Percentiles rank a stretch among this genome's conserved stretches.
Conservation (phyloP, 306 rosid species). For the Dalbergia cochinchinensis region DNA sequence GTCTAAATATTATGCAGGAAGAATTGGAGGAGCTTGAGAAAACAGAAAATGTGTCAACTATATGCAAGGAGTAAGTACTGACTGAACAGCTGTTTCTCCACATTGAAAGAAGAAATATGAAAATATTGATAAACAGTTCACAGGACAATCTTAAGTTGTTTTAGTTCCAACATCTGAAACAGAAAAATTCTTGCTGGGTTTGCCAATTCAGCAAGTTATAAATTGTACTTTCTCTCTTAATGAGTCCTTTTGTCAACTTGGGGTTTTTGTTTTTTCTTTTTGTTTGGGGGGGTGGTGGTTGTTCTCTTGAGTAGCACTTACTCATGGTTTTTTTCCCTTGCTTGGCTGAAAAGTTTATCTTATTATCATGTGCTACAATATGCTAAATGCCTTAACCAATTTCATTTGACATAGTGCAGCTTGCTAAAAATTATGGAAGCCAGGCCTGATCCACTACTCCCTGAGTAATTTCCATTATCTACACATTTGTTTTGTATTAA, state of each 20-base stretch:
- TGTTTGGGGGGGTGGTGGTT: too few relatives aligned
- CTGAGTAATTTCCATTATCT: conserved; percentile 61
- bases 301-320: too few relatives aligned
- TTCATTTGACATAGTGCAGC: conserved; percentile 54
- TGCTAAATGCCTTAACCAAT: conserved; percentile 33
- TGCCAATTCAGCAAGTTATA: background rate
- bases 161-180: background rate
- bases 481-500: conserved; percentile 34
- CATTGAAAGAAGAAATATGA: background rate
- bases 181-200: conserved; percentile 25
- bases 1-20: conserved; percentile 56
- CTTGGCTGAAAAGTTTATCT: conserved; percentile 12
- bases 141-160: background rate
- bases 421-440: conserved; percentile 61
- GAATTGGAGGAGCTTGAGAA: conserved; percentile 76
- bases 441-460: conserved; percentile 74
- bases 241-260: conserved; percentile 9
- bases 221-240: conserved; percentile 7
- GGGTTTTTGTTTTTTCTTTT: background rate
- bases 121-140: conserved; percentile 17
- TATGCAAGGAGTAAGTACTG: conserved; percentile 72
- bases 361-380: conserved; percentile 4
- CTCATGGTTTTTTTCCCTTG: too few relatives aligned
- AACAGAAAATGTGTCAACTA: conserved; percentile 70
- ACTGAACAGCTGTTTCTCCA: conserved; percentile 3